Evolutionary conservation across 176 grass and related monocot genomes (phyloP), one percentile per base, ranked within the genome.

Genomic region (Tuctoria greenei): DNA sequence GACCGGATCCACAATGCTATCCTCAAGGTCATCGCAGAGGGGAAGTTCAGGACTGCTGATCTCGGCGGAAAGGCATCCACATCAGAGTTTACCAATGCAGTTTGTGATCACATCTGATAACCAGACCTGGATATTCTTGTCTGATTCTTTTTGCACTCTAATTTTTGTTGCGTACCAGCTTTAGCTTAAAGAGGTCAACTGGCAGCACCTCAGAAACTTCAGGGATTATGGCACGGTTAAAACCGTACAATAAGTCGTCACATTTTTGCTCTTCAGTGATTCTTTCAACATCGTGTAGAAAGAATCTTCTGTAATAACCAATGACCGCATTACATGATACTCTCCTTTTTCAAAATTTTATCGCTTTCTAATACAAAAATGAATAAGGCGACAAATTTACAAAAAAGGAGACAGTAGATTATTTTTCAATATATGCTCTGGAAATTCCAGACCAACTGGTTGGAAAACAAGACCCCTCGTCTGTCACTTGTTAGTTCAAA

Each of bases 41-140:
- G 91, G 15, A 94, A 88, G 37, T 95, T 86, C 54, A 83, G 82
- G 68, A 98, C 95, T 1, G 82, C 64, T 74, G 95, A 99, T 83
- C 87, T 99, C 61, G 95, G 95, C 1, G 95, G 95, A 26, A 86
- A 77, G 10, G 84, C 95, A 31, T 71, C 91, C 4, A 92, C 95
- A 14, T 82, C 89, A 35, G 95, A 99, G 36, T 99, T 95, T 62
- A 99, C 95, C 14, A 92, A 92, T 77, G 95, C 91, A 72, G 87
- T 95, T 34, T 90, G 91, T 4, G 87, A 93, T 76, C 82, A 92
- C 83, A 84, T 98, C 77, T 98, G 71, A 89, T 57, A 61, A 57
- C 20, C 28, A 20, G 46, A 55, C 23, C 71, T 74, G 49, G 40
- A 56, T 75, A 34, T 61, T 81, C 57, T 4, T 47, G 28, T 63